These are phyloP conservation scores for Penicillium paneum DNA, from an alignment of 2,329 filamentous ascomycete species.

Conservation along the genomic window DNA sequence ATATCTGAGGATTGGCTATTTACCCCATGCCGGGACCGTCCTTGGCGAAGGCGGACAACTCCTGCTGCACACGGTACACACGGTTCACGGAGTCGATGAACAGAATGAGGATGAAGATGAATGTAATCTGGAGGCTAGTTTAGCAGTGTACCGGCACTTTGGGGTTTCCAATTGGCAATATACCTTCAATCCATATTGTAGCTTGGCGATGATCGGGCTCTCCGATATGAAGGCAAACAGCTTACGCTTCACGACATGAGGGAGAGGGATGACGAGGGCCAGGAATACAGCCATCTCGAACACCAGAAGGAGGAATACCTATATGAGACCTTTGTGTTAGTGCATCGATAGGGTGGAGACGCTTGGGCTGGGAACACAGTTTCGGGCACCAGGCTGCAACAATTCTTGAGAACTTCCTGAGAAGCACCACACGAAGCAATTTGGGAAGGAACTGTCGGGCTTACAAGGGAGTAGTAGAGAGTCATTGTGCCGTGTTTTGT, in stretches of 20 bases:
- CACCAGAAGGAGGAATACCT: slow-evolving; percentile 51
- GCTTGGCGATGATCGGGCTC: slow-evolving; percentile 77
- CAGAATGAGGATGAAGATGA: slow-evolving; percentile 97
- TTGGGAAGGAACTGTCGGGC: slow-evolving; percentile 27
- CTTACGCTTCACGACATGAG: slow-evolving; percentile 78
- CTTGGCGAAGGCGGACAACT: slow-evolving; percentile 72
- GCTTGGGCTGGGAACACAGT: slow-evolving; percentile 5
- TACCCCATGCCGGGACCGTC: slow-evolving; percentile 53
- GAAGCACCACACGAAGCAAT: neutral
- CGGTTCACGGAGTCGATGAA: slow-evolving; percentile 96
- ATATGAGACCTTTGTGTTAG: slow-evolving; percentile 12
- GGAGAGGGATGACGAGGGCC: slow-evolving; percentile 68
- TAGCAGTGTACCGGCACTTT: neutral
- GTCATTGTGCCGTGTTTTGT: slow-evolving; percentile 54
- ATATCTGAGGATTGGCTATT: slow-evolving; percentile 27
- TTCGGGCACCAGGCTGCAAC: slow-evolving; percentile 24
- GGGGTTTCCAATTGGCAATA: neutral
- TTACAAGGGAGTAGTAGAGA: slow-evolving; percentile 66
- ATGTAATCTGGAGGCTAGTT: slow-evolving; percentile 67
- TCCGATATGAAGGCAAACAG: slow-evolving; percentile 96
- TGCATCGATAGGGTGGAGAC: slow-evolving; percentile 1
- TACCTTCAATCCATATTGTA: slow-evolving; percentile 95
- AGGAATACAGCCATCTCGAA: slow-evolving; percentile 51
- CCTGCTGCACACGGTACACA: slow-evolving; percentile 93
- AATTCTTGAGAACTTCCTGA: slow-evolving; percentile 7